Evolutionary conservation across 2,329 filamentous ascomycete species (phyloP).

Genomic region (Drechslerella dactyloides): DNA sequence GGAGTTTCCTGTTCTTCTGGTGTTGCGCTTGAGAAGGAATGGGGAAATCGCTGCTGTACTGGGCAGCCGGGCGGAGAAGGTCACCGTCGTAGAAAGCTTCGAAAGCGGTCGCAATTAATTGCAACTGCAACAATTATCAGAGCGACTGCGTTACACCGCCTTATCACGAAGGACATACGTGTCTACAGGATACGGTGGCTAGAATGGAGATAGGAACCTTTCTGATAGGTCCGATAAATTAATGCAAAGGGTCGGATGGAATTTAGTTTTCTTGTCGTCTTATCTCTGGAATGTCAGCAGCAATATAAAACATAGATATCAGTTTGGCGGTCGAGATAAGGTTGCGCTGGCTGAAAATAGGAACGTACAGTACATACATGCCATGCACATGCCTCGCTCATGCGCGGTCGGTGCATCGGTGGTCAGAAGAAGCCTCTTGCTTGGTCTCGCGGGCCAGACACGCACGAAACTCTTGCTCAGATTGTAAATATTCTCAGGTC

Average conservation of each 20-base stretch:
- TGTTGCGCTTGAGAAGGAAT: neutral
- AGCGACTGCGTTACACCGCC: neutral
- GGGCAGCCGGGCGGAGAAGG: neutral
- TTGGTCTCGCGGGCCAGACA: no score
- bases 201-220: neutral
- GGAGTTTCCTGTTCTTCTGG: constrained; percentile 7
- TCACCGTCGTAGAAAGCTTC: neutral
- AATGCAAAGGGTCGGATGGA: neutral
- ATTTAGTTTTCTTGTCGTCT: neutral
- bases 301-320: neutral
- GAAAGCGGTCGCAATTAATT: neutral
- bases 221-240: neutral
- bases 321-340: constrained; percentile 19
- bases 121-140: neutral
- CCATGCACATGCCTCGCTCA: neutral
- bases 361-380: neutral
- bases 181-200: neutral
- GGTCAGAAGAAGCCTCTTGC: neutral
- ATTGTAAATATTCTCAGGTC: no score
- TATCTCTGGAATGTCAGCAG: neutral
- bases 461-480: no score
- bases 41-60: neutral
- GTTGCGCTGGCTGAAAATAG: constrained; percentile 17
- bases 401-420: neutral
- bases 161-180: neutral